These are phyloP conservation scores for Ceratobasidium sp. DNA, from an alignment of 1,284 basidiomycete species.

Conservation along the genomic window DNA sequence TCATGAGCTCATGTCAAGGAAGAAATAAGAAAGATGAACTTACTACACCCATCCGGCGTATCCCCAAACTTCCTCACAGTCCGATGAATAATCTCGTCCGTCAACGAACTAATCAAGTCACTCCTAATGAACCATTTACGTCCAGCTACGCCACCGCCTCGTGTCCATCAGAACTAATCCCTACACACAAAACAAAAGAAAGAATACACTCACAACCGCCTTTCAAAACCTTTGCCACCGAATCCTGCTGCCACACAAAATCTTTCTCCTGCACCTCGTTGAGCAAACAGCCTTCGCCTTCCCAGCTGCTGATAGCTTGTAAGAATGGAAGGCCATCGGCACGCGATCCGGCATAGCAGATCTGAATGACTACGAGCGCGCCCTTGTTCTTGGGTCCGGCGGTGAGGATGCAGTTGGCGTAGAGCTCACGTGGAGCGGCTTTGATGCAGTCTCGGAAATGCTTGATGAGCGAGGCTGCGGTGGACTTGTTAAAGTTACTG, in stretches of 20 bases:
- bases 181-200: not conserved
- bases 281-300: slow-evolving; percentile 81
- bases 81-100: slow-evolving; percentile 87
- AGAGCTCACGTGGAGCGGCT: slow-evolving; percentile 81
- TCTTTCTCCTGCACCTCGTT: slow-evolving; percentile 92
- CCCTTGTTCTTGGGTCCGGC: slow-evolving; percentile 84
- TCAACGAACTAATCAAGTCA: slow-evolving; percentile 80
- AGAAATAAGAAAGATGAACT: slow-evolving; percentile 57
- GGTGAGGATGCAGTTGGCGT: slow-evolving; percentile 90
- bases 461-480: slow-evolving; percentile 87
- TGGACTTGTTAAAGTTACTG: slow-evolving; percentile 73
- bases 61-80: slow-evolving; percentile 85
- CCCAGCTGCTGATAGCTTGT: slow-evolving; percentile 87
- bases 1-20: slow-evolving; percentile 7
- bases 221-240: slow-evolving; percentile 87
- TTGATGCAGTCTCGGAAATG: slow-evolving; percentile 95
- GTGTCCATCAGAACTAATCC: slow-evolving; percentile 49
- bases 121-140: slow-evolving; percentile 92
- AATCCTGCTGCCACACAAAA: slow-evolving; percentile 90
- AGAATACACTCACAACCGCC: slow-evolving; percentile 71
- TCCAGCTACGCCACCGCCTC: slow-evolving; percentile 65
- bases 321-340: slow-evolving; percentile 84
- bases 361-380: slow-evolving; percentile 88
- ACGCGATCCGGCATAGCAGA: slow-evolving; percentile 85
- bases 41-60: slow-evolving; percentile 89